Percentiles rank a stretch among this genome's conserved stretches.
These are phyloP conservation scores for Hanseniaspora uvarum DNA, from an alignment of 1,139 yeast genomes.

Conservation along the genomic window DNA sequence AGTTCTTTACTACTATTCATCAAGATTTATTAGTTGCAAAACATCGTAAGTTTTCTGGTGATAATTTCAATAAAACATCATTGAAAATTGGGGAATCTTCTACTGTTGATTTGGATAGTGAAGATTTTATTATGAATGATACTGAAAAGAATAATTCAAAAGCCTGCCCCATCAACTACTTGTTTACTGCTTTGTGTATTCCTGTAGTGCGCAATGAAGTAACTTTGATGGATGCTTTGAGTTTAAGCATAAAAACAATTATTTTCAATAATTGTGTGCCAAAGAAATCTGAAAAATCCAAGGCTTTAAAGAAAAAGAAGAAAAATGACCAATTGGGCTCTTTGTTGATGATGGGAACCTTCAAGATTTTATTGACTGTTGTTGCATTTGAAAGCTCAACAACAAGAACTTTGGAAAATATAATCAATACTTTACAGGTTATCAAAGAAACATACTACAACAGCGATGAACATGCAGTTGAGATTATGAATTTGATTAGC, in stretches of 20 bases:
- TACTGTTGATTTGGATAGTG: neutral
- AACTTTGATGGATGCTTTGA: constrained; percentile 62
- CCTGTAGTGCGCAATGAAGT: constrained; percentile 59
- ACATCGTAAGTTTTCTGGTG: constrained; percentile 17
- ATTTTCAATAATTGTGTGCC: constrained; percentile 44
- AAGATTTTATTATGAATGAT: neutral
- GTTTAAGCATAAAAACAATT: constrained; percentile 65
- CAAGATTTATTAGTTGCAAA: constrained; percentile 50
- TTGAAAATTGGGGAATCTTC: neutral
- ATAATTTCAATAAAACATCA: neutral
- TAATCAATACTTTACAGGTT: constrained; percentile 40
- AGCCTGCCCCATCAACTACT: constrained; percentile 62
- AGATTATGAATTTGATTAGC: neutral
- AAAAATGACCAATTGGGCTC: neutral
- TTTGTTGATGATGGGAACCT: constrained; percentile 48
- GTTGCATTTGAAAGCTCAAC: constrained; percentile 81
- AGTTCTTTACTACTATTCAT: constrained; percentile 72
- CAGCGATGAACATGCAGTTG: neutral
- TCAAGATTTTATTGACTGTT: constrained; percentile 47
- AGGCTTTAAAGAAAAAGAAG: constrained; percentile 34
- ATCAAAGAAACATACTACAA: constrained; percentile 36
- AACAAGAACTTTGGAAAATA: constrained; percentile 74
- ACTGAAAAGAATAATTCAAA: constrained; percentile 33
- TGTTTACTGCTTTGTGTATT: constrained; percentile 55
- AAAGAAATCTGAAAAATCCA: constrained; percentile 34